Evolutionary conservation across 305 asterid species (phyloP).

Genomic region (Fraxinus albicans): DNA sequence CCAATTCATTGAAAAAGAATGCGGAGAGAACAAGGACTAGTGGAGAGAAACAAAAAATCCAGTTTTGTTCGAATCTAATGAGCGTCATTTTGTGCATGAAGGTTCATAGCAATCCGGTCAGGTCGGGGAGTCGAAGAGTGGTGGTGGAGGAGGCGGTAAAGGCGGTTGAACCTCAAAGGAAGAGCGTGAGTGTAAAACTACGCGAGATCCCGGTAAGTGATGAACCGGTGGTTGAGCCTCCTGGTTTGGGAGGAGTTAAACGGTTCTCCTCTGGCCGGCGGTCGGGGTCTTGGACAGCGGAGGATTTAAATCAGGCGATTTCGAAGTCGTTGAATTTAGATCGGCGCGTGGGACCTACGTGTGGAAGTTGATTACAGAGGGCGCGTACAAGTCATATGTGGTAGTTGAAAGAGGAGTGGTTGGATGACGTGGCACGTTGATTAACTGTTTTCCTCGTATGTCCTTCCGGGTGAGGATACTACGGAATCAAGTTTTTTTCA

Average conservation of each 20-base stretch:
- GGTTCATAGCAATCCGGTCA: constrained; percentile 25
- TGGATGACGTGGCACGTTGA: constrained; percentile 28
- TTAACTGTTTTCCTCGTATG: constrained; percentile 12
- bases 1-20: constrained; percentile 39
- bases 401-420: neutral
- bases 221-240: constrained; percentile 48
- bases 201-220: constrained; percentile 27
- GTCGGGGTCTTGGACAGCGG: constrained; percentile 50
- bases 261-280: constrained; percentile 70
- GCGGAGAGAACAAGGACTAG: constrained; percentile 29
- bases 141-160: constrained; percentile 24
- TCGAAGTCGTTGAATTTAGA: constrained; percentile 15
- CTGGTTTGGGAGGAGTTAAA: constrained; percentile 65
- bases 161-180: constrained; percentile 39
- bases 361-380: constrained; percentile 11
- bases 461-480: neutral
- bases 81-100: constrained; percentile 46
- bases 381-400: constrained; percentile 16
- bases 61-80: constrained; percentile 43
- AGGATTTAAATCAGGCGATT: constrained; percentile 42
- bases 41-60: constrained; percentile 32
- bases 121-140: constrained; percentile 32
- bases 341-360: constrained; percentile 3
- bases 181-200: constrained; percentile 34
- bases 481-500: too few species aligned